Base-by-base conservation (phyloP, 2,329 filamentous ascomycete genomes). In the Penicillium brevicompactum region DNA sequence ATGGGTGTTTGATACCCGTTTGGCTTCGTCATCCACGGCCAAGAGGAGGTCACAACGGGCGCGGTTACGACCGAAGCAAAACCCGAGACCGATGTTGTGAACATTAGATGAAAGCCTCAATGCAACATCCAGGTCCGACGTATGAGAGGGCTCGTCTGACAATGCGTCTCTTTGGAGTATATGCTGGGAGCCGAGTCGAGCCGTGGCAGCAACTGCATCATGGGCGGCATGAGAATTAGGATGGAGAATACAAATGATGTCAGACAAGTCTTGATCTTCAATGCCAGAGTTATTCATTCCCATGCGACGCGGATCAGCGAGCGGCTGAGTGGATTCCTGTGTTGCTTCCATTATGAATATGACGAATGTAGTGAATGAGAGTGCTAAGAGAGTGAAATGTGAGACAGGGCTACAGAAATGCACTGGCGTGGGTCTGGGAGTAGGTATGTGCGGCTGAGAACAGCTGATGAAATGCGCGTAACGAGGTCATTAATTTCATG, bases 1-100 rank as follows among this genome's bases (percentile, higher is more conserved):
- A 71, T 99, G 94, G n/a, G 89, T 82, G 70, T 97, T 97, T 78
- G 93, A 97, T 56, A 99, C 83, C 42, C 90, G 84, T 70, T 85
- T 88, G 49, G 84, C 78, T 0, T 84, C 83, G 62, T 93, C 88
- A 59, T 87, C 81, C 46, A 91, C 85, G 64, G 83, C 83, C 45
- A 92, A 76, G 55, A 87, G 75, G 49, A 90, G 79, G 67, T 99
- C 94, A 73, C 90, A 94, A 32, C 84, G 82, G 44, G 72, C 65
- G 0, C 74, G 64, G 67, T 94, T 93, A 52, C 94, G 87, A 30
- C 94, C 94, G 73, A 99, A 97, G 42, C 85, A 83, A 74, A 95
- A 97, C 37, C 94, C 94, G 49, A 84, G 76, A 3, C 78, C 68
- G 6, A 87, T 85, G 62, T 89, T 82, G 67, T 89, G 90, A 57